Percentiles rank a stretch among this genome's conserved stretches.
Evolutionary conservation across 2,329 filamentous ascomycete species (phyloP).

Genomic region (Neopestalotiopsis clavispora): DNA sequence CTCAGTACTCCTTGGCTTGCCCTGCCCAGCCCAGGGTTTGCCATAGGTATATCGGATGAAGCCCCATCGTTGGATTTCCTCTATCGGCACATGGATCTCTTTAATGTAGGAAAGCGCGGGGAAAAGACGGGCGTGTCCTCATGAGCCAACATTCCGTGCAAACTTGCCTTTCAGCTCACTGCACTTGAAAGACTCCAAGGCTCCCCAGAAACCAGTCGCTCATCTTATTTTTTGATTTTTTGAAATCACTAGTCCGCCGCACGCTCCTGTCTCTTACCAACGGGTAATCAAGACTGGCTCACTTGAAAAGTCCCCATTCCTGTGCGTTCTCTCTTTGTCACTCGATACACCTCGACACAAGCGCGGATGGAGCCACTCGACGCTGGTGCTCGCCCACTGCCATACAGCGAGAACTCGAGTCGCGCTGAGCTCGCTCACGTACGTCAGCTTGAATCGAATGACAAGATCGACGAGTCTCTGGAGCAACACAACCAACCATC

Average conservation of each 20-base stretch:
- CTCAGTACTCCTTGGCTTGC: background rate
- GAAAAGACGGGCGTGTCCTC: constrained; percentile 1
- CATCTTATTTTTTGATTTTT: background rate
- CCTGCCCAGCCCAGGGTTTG: background rate
- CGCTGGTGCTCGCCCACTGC: background rate
- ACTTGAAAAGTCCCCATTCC: background rate
- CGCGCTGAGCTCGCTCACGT: constrained; percentile 10
- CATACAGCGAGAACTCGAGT: background rate
- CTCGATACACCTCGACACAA: background rate
- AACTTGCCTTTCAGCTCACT: background rate
- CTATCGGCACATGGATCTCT: background rate
- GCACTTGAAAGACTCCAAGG: background rate
- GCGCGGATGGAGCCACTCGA: constrained; percentile 13
- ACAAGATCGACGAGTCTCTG: background rate
- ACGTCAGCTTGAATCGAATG: background rate
- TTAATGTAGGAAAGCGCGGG: background rate
- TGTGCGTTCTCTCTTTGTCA: background rate
- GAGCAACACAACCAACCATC: background rate
- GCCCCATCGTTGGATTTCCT: background rate
- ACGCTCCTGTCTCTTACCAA: background rate
- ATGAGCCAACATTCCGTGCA: background rate
- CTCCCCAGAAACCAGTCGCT: background rate
- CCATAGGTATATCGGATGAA: background rate
- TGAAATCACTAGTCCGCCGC: background rate
- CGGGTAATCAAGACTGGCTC: background rate